Evolutionary conservation across 2,329 filamentous ascomycete genomes (phyloP).

Genomic region (Fusarium bulbicola): DNA sequence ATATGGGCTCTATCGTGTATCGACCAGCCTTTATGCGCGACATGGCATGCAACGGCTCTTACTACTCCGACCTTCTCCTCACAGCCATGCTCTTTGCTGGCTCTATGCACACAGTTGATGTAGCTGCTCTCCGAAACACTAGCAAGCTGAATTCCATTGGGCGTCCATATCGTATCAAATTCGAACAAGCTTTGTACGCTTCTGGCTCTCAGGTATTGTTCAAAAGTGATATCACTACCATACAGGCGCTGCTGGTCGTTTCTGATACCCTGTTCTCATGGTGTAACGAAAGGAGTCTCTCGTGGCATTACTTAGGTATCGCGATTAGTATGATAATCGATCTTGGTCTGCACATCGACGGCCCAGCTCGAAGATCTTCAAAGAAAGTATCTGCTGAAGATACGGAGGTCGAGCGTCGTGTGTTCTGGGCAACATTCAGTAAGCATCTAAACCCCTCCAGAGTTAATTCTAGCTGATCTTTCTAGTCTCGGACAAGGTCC

Average conservation of each 20-base stretch:
- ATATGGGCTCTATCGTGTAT: conserved; percentile 56
- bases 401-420: conserved; percentile 53
- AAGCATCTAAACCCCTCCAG: accelerated
- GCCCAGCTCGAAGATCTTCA: accelerated
- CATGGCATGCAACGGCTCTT: conserved; percentile 63
- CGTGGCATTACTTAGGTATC: conserved; percentile 22
- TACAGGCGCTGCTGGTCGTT: not conserved
- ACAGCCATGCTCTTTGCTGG: conserved; percentile 61
- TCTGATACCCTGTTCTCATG: not conserved
- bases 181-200: not conserved
- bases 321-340: conserved; percentile 21
- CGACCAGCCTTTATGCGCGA: conserved; percentile 62
- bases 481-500: conserved; percentile 57
- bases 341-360: conserved; percentile 5
- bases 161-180: conserved; percentile 6
- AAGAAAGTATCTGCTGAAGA: conserved; percentile 51
- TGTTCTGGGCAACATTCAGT: conserved; percentile 43
- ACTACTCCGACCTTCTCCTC: conserved; percentile 65
- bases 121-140: not conserved
- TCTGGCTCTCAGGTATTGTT: not conserved
- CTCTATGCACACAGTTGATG: not conserved
- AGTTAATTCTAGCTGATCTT: not conserved
- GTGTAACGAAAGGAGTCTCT: conserved; percentile 15
- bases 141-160: not conserved
- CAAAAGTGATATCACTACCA: conserved; percentile 8